phyloP scores from a whole-genome alignment of 805 yeast species.

The Clavispora vitiphila region DNA sequence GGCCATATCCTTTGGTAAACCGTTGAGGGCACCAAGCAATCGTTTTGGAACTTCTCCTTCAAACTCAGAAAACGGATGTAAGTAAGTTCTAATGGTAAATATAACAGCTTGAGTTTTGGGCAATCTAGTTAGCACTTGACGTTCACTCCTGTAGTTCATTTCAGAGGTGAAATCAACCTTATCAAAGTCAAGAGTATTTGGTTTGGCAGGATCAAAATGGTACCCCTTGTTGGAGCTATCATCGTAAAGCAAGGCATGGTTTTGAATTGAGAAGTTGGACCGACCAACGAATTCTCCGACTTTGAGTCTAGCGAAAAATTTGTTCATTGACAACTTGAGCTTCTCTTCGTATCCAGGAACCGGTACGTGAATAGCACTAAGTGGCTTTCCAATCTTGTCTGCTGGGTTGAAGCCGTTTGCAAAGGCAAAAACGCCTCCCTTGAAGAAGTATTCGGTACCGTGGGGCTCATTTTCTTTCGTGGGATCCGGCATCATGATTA shows the following conservation, averaged over 20 bases:
- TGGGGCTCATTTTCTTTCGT: conserved; percentile 20
- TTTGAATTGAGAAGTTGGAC: conserved; percentile 38
- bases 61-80: conserved; percentile 46
- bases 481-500: conserved; percentile 33
- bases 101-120: conserved; percentile 43
- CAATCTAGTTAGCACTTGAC: conserved; percentile 51
- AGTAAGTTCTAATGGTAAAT: conserved; percentile 54
- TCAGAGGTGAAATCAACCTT: conserved; percentile 37
- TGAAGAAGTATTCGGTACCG: conserved; percentile 37
- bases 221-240: conserved; percentile 39
- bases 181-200: conserved; percentile 20
- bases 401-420: conserved; percentile 41
- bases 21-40: conserved; percentile 58
- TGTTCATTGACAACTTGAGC: conserved; percentile 37
- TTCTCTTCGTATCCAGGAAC: conserved; percentile 39
- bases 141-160: conserved; percentile 55
- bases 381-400: conserved; percentile 34
- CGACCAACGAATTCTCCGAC: conserved; percentile 38
- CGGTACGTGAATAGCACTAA: conserved; percentile 36
- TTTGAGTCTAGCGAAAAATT: conserved; percentile 30
- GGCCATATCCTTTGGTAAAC: conserved; percentile 54
- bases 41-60: conserved; percentile 43
- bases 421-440: conserved; percentile 41
- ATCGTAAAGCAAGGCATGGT: conserved; percentile 26
- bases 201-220: conserved; percentile 22